A percentile compares a stretch with the other conserved stretches of the same genome.
Evolutionary conservation across 164 flowering plant genomes (phyloP).

Genomic region (Magnolia officinalis): DNA sequence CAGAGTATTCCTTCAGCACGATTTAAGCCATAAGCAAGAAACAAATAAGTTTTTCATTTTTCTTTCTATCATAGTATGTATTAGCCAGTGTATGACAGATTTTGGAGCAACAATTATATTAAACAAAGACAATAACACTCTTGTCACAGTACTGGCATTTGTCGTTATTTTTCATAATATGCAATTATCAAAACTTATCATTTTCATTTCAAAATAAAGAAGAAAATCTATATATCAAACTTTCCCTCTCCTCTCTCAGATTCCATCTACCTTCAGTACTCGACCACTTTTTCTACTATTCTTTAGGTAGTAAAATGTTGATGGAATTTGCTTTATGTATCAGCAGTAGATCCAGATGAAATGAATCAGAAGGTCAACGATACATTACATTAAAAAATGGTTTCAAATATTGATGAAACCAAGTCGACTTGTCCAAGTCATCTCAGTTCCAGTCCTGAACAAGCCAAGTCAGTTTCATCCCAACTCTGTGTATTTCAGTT

Average conservation of each 20-base stretch:
- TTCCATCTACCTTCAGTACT: neutral
- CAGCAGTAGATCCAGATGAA: neutral
- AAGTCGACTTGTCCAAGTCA: neutral
- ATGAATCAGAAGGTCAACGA: neutral
- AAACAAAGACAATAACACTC: neutral
- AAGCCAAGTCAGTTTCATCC: neutral
- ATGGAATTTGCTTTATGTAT: neutral
- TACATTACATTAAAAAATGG: neutral
- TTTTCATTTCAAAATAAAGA: neutral
- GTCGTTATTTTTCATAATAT: too few relatives aligned
- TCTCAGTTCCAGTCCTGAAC: neutral
- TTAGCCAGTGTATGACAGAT: neutral
- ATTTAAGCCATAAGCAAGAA: constrained; percentile 5
- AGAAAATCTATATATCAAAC: neutral
- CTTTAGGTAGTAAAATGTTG: neutral
- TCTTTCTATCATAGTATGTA: neutral
- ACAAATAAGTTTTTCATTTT: neutral
- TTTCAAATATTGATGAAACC: neutral
- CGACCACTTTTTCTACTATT: neutral
- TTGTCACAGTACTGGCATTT: neutral
- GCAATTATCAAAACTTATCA: neutral
- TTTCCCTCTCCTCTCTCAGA: neutral
- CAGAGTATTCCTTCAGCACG: constrained; percentile 68
- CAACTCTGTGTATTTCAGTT: too few relatives aligned
- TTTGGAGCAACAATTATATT: neutral